phyloP scores from a whole-genome alignment of 2,329 filamentous ascomycete genomes.

The Apiospora hydei region DNA sequence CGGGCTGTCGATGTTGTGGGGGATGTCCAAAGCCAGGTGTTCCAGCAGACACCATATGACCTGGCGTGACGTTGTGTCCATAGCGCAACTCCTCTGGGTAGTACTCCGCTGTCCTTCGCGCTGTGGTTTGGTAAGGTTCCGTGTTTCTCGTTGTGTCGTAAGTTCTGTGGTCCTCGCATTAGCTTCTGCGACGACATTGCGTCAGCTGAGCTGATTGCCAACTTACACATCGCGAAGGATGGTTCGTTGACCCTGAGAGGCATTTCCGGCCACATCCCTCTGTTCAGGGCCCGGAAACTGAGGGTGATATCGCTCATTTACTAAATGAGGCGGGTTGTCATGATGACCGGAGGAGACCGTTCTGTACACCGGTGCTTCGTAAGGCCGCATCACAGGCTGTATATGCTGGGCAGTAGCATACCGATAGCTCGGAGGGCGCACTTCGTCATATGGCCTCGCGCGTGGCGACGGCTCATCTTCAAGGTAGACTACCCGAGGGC shows the following conservation, averaged over 20 bases:
- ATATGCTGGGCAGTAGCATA: neutral
- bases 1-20: neutral
- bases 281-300: constrained; percentile 1
- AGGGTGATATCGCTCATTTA: constrained; percentile 5
- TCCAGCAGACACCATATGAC: neutral
- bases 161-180: neutral
- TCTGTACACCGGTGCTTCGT: constrained; percentile 13
- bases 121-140: neutral
- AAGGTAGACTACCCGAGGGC: constrained; percentile 17
- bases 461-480: constrained; percentile 1
- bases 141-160: neutral
- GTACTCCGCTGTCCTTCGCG: neutral
- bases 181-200: neutral
- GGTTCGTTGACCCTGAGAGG: neutral
- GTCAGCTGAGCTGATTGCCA: neutral
- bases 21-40: neutral
- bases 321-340: neutral
- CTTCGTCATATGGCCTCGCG: neutral
- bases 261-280: neutral
- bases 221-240: constrained; percentile 9
- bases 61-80: neutral
- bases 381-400: neutral
- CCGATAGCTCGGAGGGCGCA: neutral
- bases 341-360: constrained; percentile 1
- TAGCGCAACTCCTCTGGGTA: neutral